Conservation (phyloP, 257 asterid species). For the Solanum rostratum region DNA sequence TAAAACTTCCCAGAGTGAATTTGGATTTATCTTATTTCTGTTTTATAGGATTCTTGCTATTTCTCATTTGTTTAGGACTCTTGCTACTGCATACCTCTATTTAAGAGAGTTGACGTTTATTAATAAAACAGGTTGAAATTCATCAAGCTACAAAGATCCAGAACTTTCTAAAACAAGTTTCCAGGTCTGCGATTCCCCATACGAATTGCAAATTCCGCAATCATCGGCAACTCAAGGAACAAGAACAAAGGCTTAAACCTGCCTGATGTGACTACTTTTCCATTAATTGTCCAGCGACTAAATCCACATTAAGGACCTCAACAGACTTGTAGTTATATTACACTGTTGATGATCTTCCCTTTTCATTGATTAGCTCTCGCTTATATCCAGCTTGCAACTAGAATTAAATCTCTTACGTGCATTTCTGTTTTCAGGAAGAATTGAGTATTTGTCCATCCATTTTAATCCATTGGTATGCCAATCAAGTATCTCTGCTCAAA, state of each 20-base stretch:
- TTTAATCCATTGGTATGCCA: not conserved
- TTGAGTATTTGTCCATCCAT: not conserved
- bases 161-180: not conserved
- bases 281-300: not conserved
- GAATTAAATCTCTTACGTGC: not conserved
- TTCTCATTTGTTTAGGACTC: not conserved
- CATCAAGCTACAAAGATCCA: not conserved
- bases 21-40: not conserved
- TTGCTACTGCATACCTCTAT: not conserved
- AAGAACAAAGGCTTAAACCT: not conserved
- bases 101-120: not conserved
- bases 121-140: not conserved
- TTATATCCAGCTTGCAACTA: not conserved
- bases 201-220: not conserved
- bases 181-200: not conserved
- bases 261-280: not conserved
- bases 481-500: not conserved
- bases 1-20: not conserved
- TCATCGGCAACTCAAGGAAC: not conserved
- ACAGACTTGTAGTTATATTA: not conserved
- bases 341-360: not conserved
- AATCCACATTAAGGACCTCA: not conserved
- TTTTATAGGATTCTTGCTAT: not conserved
- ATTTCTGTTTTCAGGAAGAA: not conserved
- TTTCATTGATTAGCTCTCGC: not conserved